Evolutionary conservation across 2,329 filamentous ascomycete species (phyloP).

Genomic region (Fusarium acutatum): DNA sequence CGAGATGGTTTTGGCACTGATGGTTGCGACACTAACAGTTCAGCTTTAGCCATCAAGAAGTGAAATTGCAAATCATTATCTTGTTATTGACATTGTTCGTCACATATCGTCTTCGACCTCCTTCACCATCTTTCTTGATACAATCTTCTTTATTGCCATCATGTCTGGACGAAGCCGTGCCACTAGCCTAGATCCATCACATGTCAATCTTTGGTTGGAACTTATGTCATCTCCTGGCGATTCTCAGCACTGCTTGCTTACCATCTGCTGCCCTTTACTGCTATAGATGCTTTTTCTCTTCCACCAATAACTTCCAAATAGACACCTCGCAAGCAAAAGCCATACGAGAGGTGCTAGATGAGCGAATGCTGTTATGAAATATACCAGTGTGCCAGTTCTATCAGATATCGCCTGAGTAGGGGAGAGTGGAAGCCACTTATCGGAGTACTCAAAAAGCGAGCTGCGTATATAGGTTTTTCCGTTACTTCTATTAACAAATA

Average conservation of each 20-base stretch:
- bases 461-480: background rate
- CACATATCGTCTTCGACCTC: too few species aligned
- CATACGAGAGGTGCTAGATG: background rate
- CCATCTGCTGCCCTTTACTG: background rate
- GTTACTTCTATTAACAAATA: background rate
- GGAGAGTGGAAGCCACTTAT: background rate
- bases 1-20: background rate
- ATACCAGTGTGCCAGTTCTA: background rate
- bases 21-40: background rate
- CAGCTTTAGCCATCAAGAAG: too few species aligned
- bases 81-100: too few species aligned
- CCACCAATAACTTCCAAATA: background rate
- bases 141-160: too few species aligned
- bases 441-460: background rate
- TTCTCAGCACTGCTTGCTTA: background rate
- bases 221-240: background rate
- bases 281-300: background rate
- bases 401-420: background rate
- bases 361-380: background rate
- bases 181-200: too few species aligned
- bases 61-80: too few species aligned
- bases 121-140: too few species aligned
- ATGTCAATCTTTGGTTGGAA: too few species aligned
- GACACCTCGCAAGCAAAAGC: background rate
- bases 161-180: too few species aligned